Base-by-base conservation (phyloP, 495 filamentous ascomycete genomes). In the Trichoderma asperelloides region DNA sequence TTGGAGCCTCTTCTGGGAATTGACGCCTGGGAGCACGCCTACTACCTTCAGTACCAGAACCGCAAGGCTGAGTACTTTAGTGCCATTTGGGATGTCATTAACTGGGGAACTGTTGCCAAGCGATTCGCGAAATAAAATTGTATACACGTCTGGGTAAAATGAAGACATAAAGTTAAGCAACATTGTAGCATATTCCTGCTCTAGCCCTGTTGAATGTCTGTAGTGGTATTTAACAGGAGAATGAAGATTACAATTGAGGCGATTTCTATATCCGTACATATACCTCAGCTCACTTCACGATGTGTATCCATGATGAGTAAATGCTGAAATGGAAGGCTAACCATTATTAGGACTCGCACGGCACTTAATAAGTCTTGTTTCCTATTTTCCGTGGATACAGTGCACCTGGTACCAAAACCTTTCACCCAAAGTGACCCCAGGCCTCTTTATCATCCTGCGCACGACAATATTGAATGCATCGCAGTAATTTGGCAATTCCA, bases 31-130 rank as follows among this genome's bases (percentile, higher is more conserved):
- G 92, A 96, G 81, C 72, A 80, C 67, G 77, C 81, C 60, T 82
- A 85, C 75, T 84, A 83, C 80, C 82, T 98, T 66, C 92, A 98
- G 82, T 98, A 98, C 78, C 85, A 97, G 84, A 98, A 98, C 82
- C 89, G 94, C 75, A 98, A 98, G 86, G 95, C 91, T 65, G 96
- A 97, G 78, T 98, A 98, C 81, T 97, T 98, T 78, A 86, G 86
- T 67, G 92, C 92, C 67, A 90, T 98, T 75, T 98, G 95, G 95
- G 92, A 97, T 70, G 92, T 98, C 62, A 82, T 96, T 72, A 96
- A 96, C 83, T 96, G 92, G 92, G 93, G 94, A 84, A 84, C 91
- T 27, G 95, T 90, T 33, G 93, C 94, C 78, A 86, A 89, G 82
- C 88, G 95, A 67, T 91, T 96, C 72, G 79, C 77, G 47, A 78